Percentiles rank a stretch among this genome's conserved stretches.
Conservation (phyloP, 1,139 yeast species). For the Sugiyamaella paludigena region DNA sequence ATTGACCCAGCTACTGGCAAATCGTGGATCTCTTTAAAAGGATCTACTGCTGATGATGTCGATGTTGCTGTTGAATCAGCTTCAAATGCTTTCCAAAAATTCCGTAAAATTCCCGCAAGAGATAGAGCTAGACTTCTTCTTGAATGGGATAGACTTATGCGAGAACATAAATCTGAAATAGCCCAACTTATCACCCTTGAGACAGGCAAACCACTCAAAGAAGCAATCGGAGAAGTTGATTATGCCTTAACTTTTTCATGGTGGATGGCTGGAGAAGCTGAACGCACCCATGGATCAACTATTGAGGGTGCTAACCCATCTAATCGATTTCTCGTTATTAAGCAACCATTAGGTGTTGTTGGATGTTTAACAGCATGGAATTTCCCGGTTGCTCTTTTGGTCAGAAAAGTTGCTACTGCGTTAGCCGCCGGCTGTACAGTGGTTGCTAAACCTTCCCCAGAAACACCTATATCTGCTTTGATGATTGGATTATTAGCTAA, state of each 20-base stretch:
- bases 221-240: constrained; percentile 69
- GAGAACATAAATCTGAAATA: constrained; percentile 65
- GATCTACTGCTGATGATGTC: constrained; percentile 48
- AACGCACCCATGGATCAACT: constrained; percentile 66
- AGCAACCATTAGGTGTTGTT: constrained; percentile 87
- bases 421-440: constrained; percentile 89
- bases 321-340: constrained; percentile 59
- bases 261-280: constrained; percentile 86
- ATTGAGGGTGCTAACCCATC: constrained; percentile 57
- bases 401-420: constrained; percentile 87
- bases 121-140: constrained; percentile 65
- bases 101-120: constrained; percentile 57
- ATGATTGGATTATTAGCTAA: constrained; percentile 70
- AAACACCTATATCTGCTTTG: constrained; percentile 81
- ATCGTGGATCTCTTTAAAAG: constrained; percentile 54
- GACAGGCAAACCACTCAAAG: constrained; percentile 76
- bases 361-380: constrained; percentile 94
- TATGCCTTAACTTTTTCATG: constrained; percentile 79
- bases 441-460: constrained; percentile 83
- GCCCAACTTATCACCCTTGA: constrained; percentile 71
- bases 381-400: constrained; percentile 90
- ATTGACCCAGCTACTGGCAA: constrained; percentile 70
- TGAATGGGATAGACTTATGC: constrained; percentile 58
- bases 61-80: constrained; percentile 56
- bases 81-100: constrained; percentile 54